Base-by-base conservation (phyloP, 2,329 filamentous ascomycete genomes). In the Oidium heveae region DNA sequence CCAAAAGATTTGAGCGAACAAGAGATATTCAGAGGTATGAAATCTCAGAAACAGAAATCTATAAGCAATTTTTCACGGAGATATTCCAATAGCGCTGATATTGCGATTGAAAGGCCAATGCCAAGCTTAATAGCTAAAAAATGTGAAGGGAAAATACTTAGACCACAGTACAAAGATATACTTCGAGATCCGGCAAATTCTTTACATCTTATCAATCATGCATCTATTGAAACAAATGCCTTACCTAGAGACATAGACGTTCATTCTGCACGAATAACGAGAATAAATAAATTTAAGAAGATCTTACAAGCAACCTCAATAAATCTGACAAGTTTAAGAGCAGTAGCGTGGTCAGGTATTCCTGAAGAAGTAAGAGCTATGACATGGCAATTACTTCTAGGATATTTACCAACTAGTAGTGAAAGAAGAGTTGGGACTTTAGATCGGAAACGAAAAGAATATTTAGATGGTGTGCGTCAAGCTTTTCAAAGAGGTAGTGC, bases 271-370 rank as follows among this genome's bases (percentile, higher is more conserved):
- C 80, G 86, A 57, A 91, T 94, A 62, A 84, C 85, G 7, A 81
- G 91, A 58, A 98, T 98, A 66, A 95, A 98, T 70, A 96, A 96
- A 66, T 98, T 98, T 71, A 98, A 98, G 68, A 84, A 83, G 62
- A 85, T 98, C 54, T 73, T 98, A 7, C 91, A 98, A 69, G 79
- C 89, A 22, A 94, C 86, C 43, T 87, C 85, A 0, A 91, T 98
- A 61, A 82, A 86, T 1, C 69, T 96, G 2, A 72, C 82, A 18
- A 89, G 96, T 54, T 73, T 98, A 24, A 78, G 91, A 58, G 75
- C 86, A 56, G 73, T 87, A 34, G 87, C 91, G 33, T 98, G 93
- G 91, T 91, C 88, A 54, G 91, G 91, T 13, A 77, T 96, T 37
- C 93, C 91, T 0, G 82, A 86, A 62, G 93, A 98, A 70, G 87